Percentiles rank a stretch among this genome's conserved stretches.
These are phyloP conservation scores for Pythium phragmiticola DNA, from an alignment of 352 stramenopile genomes.

Conservation along the genomic window DNA sequence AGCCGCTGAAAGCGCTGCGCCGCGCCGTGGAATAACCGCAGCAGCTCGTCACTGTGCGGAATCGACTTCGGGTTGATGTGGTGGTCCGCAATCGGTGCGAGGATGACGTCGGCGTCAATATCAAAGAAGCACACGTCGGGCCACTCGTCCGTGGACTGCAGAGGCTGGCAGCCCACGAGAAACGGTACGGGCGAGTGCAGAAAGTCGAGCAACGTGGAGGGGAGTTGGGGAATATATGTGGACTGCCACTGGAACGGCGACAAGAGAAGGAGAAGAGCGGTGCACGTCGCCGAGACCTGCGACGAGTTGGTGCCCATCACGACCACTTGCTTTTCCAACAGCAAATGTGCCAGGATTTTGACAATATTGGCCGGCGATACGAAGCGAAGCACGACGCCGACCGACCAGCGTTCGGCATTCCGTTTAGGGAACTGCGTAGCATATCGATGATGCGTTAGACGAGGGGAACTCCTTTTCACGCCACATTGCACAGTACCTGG, in stretches of 20 bases:
- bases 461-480: not conserved
- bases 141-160: slow-evolving; percentile 72
- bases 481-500: slow-evolving; percentile 34
- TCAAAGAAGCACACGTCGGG: slow-evolving; percentile 83
- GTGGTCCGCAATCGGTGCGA: slow-evolving; percentile 39
- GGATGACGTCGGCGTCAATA: slow-evolving; percentile 61
- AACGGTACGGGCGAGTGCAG: slow-evolving; percentile 84
- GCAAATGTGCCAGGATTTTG: slow-evolving; percentile 60
- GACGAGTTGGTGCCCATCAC: slow-evolving; percentile 71
- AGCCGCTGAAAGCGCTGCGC: slow-evolving; percentile 47
- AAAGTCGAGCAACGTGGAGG: slow-evolving; percentile 71
- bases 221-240: slow-evolving; percentile 83
- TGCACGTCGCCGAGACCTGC: slow-evolving; percentile 67
- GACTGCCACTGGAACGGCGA: slow-evolving; percentile 88
- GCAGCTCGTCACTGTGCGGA: slow-evolving; percentile 59
- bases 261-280: slow-evolving; percentile 64
- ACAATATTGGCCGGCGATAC: slow-evolving; percentile 61
- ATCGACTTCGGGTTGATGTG: slow-evolving; percentile 52
- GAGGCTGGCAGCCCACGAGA: slow-evolving; percentile 61
- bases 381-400: slow-evolving; percentile 64
- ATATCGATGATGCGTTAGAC: too few species aligned
- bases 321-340: slow-evolving; percentile 82
- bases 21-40: slow-evolving; percentile 53
- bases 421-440: slow-evolving; percentile 52
- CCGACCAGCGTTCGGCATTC: slow-evolving; percentile 68